These are phyloP conservation scores for Hydnum rufescens DNA, from an alignment of 768 basidiomycete genomes.

Conservation along the genomic window DNA sequence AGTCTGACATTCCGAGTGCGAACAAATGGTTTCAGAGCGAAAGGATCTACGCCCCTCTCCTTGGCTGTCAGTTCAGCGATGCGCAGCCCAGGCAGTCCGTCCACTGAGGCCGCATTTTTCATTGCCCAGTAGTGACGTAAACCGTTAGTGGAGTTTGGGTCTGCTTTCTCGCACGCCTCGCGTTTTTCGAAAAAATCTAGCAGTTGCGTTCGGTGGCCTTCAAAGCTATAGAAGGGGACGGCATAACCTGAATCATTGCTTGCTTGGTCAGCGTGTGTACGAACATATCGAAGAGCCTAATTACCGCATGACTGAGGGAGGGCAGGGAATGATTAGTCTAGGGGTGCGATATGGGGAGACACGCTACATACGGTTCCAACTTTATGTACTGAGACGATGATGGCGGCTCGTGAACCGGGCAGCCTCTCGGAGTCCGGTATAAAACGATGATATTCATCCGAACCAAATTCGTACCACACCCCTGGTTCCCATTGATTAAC, in stretches of 20 bases:
- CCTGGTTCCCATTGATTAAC: no score
- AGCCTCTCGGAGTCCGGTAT: slow-evolving; percentile 28
- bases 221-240: slow-evolving; percentile 39
- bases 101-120: slow-evolving; percentile 32
- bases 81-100: slow-evolving; percentile 33
- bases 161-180: slow-evolving; percentile 20
- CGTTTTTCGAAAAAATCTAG: slow-evolving; percentile 26
- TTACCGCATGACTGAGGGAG: neutral
- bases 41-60: neutral
- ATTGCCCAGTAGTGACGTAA: slow-evolving; percentile 28
- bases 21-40: neutral
- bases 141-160: slow-evolving; percentile 17
- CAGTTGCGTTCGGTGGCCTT: slow-evolving; percentile 33
- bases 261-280: no score
- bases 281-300: no score
- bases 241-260: slow-evolving; percentile 47
- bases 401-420: slow-evolving; percentile 38
- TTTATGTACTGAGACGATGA: slow-evolving; percentile 40
- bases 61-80: neutral
- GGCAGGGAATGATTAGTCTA: neutral
- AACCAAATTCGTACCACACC: slow-evolving; percentile 39
- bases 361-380: slow-evolving; percentile 26
- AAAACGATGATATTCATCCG: slow-evolving; percentile 35
- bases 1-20: no score
- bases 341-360: neutral